A percentile compares a stretch with the other conserved stretches of the same genome.
Evolutionary conservation across 176 grass and related monocot species (phyloP).

Genomic region (Oryza meridionalis): DNA sequence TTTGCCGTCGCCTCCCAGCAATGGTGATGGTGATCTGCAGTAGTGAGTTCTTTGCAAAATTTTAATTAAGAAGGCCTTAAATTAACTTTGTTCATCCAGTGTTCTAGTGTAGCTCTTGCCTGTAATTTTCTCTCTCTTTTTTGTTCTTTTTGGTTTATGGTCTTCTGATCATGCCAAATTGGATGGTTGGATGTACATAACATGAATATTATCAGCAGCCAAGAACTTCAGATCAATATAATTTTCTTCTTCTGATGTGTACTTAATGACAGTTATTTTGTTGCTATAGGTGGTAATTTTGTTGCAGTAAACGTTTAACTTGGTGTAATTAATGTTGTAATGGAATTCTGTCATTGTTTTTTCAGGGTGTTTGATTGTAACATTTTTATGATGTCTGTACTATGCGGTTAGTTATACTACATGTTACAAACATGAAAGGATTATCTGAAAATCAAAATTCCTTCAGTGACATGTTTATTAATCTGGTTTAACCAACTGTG

Average conservation of each 20-base stretch:
- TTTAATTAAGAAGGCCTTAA: not conserved
- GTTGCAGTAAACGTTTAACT: not conserved
- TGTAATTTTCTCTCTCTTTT: slow-evolving; percentile 20
- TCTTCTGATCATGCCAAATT: slow-evolving; percentile 45
- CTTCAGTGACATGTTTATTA: not conserved
- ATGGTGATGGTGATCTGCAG: slow-evolving; percentile 6
- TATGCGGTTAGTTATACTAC: not conserved
- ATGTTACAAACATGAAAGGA: not conserved
- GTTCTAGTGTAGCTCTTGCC: slow-evolving; percentile 42
- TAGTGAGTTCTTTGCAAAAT: slow-evolving; percentile 6
- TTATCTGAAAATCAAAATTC: not conserved
- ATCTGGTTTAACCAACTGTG: not conserved
- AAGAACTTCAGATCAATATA: slow-evolving; percentile 12
- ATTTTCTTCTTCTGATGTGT: not conserved
- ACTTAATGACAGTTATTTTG: not conserved
- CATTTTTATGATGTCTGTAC: not conserved
- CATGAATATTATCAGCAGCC: slow-evolving; percentile 40
- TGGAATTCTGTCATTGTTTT: not conserved
- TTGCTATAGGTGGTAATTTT: not conserved
- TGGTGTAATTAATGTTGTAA: not conserved
- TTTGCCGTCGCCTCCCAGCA: slow-evolving; percentile 37
- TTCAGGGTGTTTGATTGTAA: not conserved
- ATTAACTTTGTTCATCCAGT: slow-evolving; percentile 40
- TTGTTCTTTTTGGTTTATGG: not conserved
- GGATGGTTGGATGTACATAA: slow-evolving; percentile 59